Base-by-base conservation (phyloP, 768 basidiomycete genomes). In the Pleurotus cornucopiae region DNA sequence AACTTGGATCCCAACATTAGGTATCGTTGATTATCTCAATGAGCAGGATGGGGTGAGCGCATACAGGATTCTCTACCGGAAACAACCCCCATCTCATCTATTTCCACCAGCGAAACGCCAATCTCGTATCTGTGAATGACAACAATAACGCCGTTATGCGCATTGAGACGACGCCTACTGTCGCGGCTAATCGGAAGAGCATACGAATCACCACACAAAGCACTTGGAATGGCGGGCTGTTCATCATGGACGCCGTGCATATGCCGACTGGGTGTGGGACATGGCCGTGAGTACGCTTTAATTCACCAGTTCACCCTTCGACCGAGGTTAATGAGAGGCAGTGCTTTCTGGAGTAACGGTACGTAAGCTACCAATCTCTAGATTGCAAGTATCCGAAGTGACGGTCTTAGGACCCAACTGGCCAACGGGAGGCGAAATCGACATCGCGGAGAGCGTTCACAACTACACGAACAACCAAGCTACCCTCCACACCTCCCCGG, bases 211-310 rank as follows among this genome's bases (percentile, higher is more conserved):
- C 83, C 46, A 84, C 87, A 0, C 66, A 83, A 26, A 67, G 73
- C 51, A 69, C 73, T 2, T 88, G 82, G 63, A 88, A 80, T 30
- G 88, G 80, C 11, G 82, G 83, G 9, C 74, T 96, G 38, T 76
- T 94, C 58, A 75, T 94, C 45, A 79, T 94, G 77, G 92, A 95
- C 69, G 81, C 91, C 21, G 77, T 84, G 23, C 93, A 96, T 67
- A 92, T 94, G 87, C 93, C 93, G 6, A 84, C 85, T 0, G 94
- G 93, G 12, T 95, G 93, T 69, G 93, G 86, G 38, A 86, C 85
- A 21, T 94, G 91, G 92, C 91, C 90, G 70, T 80, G 54, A 67
- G 77, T 77, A 51, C 43, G 4, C 23, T 30, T 26, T 39, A 16
- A 41, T 20, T 16, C 46, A 18, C 30, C 30, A 34, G 6, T 23